phyloP scores from a whole-genome alignment of 2,329 filamentous ascomycete species.

The Paracorniculantispora psalliotae region DNA sequence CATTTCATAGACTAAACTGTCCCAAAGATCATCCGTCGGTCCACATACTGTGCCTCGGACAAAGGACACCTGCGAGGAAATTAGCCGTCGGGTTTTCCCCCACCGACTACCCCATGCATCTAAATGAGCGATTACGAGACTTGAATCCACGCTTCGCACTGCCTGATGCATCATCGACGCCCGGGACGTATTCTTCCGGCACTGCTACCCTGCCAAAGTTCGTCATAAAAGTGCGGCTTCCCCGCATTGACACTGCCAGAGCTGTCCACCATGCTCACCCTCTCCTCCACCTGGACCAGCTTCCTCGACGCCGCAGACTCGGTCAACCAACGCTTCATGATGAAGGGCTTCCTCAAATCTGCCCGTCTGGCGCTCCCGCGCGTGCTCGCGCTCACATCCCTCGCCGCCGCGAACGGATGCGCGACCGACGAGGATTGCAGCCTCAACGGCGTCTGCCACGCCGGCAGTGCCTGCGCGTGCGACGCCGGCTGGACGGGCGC shows the following conservation, averaged over 20 bases:
- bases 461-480: slow-evolving; percentile 19
- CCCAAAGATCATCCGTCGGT: no score
- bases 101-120: background rate
- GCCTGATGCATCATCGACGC: background rate
- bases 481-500: slow-evolving; percentile 40
- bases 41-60: no score
- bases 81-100: background rate
- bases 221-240: background rate
- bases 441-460: slow-evolving; percentile 25
- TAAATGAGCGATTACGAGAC: background rate
- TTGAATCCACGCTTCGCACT: background rate
- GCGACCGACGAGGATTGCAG: slow-evolving; percentile 25
- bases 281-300: background rate
- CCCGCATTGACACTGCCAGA: background rate
- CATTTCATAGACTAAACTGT: no score
- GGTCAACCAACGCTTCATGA: background rate
- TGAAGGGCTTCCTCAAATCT: background rate
- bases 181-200: background rate
- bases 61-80: no score
- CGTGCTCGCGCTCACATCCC: background rate
- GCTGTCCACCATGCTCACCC: background rate
- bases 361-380: background rate
- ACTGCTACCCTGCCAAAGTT: background rate
- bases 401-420: background rate
- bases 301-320: background rate